Base-by-base conservation (phyloP, 2,329 filamentous ascomycete genomes). In the Epichloe glyceriae region DNA sequence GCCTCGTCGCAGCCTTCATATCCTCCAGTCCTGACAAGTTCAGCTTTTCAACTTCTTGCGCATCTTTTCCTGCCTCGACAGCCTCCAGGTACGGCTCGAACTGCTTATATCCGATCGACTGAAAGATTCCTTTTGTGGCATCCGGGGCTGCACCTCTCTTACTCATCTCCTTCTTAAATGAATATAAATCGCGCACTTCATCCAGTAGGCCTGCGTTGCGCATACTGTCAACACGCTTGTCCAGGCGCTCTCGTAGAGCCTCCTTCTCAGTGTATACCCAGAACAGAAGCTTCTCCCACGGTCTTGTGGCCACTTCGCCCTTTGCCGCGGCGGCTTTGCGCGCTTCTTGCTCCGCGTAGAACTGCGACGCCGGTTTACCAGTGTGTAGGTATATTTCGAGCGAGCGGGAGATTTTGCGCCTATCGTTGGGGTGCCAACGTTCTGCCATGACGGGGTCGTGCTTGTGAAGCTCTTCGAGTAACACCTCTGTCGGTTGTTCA, bases 91-190 rank as follows among this genome's bases (percentile, higher is more conserved):
- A 95, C 0, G 79, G 74, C 52, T 86, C 77, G 62, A 97, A 85
- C 62, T 98, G 88, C 64, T 94, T 96, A 68, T 89, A 96, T 1
- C 93, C 93, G 54, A 98, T 98, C 1, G 90, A 93, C 49, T 95
- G 86, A 89, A 91, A 98, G 42, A 98, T 94, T 0, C 93, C 94
- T 49, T 83, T 81, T 1, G 79, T 86, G 56, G 80, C 75, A 61
- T 97, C 88, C 2, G 93, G 67, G 0, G 66, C 56, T 2, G 72
- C 65, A 0, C 80, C 83, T 2, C 69, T 60, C 0, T 69, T 62
- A 0, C 63, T 55, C 17, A 61, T 62, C 2, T 60, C 50, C 17
- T 57, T 64, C 50, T 68, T 70, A 46, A 72, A 70, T 1, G 67
- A 57, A 53, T 72, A 70, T 43, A 81, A 67, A 46, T 71, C 62